These are phyloP conservation scores for Fusarium azukiicola DNA, from an alignment of 2,329 filamentous ascomycete genomes.

Conservation along the genomic window DNA sequence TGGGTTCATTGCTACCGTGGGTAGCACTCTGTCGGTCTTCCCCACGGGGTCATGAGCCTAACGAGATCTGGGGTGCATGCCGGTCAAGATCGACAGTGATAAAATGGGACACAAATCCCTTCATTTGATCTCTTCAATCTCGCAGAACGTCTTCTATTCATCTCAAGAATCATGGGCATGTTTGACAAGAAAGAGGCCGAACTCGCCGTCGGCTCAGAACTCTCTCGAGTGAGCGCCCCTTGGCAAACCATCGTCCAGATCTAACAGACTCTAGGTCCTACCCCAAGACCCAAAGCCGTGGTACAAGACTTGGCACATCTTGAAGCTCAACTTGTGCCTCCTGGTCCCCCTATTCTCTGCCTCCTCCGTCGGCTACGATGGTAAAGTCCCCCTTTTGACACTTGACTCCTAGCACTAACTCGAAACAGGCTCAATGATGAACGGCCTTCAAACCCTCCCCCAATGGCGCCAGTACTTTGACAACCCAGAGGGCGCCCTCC, in stretches of 20 bases:
- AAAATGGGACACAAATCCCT: slow-evolving; percentile 8
- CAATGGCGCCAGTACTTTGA: slow-evolving; percentile 66
- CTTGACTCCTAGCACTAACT: neutral
- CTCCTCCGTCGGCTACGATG: slow-evolving; percentile 9
- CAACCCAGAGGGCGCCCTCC: slow-evolving; percentile 56
- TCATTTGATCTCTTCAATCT: neutral
- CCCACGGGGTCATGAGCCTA: slow-evolving; percentile 12
- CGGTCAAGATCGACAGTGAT: neutral
- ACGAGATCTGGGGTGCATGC: neutral
- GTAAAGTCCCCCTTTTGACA: neutral
- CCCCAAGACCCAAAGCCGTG: slow-evolving; percentile 5
- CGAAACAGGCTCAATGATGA: slow-evolving; percentile 63
- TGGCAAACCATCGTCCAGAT: neutral
- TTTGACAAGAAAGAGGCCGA: slow-evolving; percentile 9
- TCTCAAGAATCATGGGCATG: neutral
- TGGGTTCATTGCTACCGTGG: neutral
- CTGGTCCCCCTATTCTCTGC: slow-evolving; percentile 9
- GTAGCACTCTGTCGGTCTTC: neutral
- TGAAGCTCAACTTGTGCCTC: slow-evolving; percentile 17
- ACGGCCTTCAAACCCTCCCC: slow-evolving; percentile 65
- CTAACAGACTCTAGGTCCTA: neutral
- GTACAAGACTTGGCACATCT: neutral
- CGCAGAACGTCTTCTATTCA: neutral
- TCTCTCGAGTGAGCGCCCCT: neutral
- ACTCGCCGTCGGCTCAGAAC: slow-evolving; percentile 2